A percentile compares a stretch with the other conserved stretches of the same genome.
Evolutionary conservation across 345 rosid species (phyloP).

Genomic region (Odontarrhena argentea): DNA sequence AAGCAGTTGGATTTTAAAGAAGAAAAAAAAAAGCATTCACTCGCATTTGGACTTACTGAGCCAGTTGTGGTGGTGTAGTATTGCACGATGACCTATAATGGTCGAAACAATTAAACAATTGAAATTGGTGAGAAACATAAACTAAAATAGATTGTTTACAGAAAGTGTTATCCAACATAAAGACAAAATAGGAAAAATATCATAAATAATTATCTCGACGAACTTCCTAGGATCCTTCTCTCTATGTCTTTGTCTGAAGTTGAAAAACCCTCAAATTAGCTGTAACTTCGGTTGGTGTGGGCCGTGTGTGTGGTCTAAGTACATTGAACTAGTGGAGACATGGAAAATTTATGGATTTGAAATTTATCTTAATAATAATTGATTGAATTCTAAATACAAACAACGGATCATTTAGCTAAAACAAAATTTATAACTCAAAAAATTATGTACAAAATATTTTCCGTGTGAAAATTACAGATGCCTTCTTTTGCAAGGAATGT

Average conservation of each 20-base stretch:
- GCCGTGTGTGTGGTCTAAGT: conserved; percentile 35
- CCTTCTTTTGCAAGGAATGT: conserved; percentile 27
- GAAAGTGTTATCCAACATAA: conserved; percentile 2
- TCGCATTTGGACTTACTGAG: neutral
- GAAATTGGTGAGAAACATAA: conserved; percentile 14
- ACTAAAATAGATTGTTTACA: conserved; percentile 7
- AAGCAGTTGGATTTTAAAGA: neutral
- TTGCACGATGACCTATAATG: conserved; percentile 1
- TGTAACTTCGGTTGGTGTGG: conserved; percentile 15
- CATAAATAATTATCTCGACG: conserved; percentile 11
- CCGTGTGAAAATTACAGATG: conserved; percentile 23
- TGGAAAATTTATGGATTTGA: neutral
- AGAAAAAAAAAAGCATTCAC: neutral
- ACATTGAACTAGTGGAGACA: conserved; percentile 19
- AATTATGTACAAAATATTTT: conserved; percentile 22
- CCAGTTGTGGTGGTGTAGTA: neutral
- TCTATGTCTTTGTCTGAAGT: conserved; percentile 30
- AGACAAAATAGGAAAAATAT: neutral
- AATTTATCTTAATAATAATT: neutral
- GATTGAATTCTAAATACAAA: neutral
- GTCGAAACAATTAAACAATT: conserved; percentile 1
- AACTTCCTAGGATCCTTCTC: conserved; percentile 33
- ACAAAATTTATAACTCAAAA: conserved; percentile 7
- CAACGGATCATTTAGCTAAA: neutral
- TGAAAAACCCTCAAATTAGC: conserved; percentile 1